These are phyloP conservation scores for Phytophthora lateralis DNA, from an alignment of 352 stramenopile species.

Conservation along the genomic window DNA sequence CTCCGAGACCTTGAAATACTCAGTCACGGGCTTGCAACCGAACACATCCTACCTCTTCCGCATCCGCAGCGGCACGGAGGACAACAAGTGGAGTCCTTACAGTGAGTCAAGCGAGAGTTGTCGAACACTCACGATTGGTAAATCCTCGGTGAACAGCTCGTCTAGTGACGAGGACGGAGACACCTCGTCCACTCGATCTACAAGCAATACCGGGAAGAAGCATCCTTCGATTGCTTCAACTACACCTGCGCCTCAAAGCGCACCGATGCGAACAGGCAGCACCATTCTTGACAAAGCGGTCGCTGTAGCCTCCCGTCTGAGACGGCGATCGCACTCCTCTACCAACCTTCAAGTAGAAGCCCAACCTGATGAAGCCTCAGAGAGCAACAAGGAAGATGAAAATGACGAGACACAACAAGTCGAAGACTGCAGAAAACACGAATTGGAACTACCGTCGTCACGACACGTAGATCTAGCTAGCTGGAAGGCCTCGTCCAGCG, in stretches of 20 bases:
- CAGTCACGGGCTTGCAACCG: conserved; percentile 56
- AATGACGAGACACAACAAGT: conserved; percentile 13
- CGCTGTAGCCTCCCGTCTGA: conserved; percentile 60
- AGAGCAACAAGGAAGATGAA: conserved; percentile 19
- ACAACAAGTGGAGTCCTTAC: conserved; percentile 74
- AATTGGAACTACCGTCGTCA: conserved; percentile 20
- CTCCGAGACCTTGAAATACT: conserved; percentile 57
- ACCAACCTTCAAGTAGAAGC: conserved; percentile 32
- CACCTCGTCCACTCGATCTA: not conserved
- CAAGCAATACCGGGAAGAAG: conserved; percentile 18
- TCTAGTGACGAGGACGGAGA: conserved; percentile 34
- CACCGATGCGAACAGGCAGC: conserved; percentile 59
- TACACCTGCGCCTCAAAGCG: conserved; percentile 20
- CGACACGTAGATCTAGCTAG: conserved; percentile 48
- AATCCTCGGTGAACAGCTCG: conserved; percentile 13
- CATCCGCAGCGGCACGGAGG: conserved; percentile 57
- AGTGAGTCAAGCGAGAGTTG: conserved; percentile 74
- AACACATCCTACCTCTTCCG: conserved; percentile 79
- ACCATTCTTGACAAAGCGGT: conserved; percentile 78
- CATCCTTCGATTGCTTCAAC: conserved; percentile 1
- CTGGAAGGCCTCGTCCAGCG: conserved; percentile 47
- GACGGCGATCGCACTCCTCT: conserved; percentile 40
- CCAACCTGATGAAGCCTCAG: conserved; percentile 16
- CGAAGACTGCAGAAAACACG: conserved; percentile 17
- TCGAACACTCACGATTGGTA: conserved; percentile 41